These are phyloP conservation scores for Kalmanozyma brasiliensis DNA, from an alignment of 1,284 basidiomycete genomes.

Conservation along the genomic window DNA sequence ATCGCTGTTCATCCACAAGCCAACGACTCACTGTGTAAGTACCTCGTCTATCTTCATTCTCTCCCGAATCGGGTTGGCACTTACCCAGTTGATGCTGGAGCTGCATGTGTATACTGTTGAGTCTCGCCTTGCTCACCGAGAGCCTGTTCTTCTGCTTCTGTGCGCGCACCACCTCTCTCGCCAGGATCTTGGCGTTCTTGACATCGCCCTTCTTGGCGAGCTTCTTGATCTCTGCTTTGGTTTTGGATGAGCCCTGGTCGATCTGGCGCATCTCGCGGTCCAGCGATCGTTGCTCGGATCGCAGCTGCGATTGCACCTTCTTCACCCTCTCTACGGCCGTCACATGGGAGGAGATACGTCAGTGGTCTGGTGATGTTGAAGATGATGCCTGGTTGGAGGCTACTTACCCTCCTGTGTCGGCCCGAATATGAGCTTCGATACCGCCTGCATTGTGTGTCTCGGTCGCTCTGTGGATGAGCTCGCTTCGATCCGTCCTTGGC, in stretches of 20 bases:
- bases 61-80: constrained; percentile 53
- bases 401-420: constrained; percentile 84
- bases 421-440: constrained; percentile 91
- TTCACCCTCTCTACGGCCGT: constrained; percentile 51
- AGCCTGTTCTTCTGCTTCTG: constrained; percentile 93
- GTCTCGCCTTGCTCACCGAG: constrained; percentile 88
- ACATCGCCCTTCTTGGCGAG: constrained; percentile 90
- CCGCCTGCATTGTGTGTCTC: constrained; percentile 76
- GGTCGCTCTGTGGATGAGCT: too few relatives aligned
- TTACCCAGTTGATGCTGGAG: constrained; percentile 91
- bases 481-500: too few relatives aligned
- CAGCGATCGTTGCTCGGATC: constrained; percentile 61
- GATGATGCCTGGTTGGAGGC: too few relatives aligned
- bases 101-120: constrained; percentile 91
- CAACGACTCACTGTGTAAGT: not conserved
- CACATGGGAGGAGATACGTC: not conserved
- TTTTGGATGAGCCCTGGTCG: constrained; percentile 83
- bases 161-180: constrained; percentile 91
- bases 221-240: constrained; percentile 83
- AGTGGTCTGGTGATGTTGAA: not conserved
- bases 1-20: constrained; percentile 75
- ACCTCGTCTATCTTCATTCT: not conserved
- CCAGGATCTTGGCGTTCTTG: constrained; percentile 90
- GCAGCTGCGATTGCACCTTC: constrained; percentile 59
- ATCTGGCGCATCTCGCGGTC: constrained; percentile 73